These are phyloP conservation scores for Komagataella populi DNA, from an alignment of 805 yeast genomes.

Conservation along the genomic window DNA sequence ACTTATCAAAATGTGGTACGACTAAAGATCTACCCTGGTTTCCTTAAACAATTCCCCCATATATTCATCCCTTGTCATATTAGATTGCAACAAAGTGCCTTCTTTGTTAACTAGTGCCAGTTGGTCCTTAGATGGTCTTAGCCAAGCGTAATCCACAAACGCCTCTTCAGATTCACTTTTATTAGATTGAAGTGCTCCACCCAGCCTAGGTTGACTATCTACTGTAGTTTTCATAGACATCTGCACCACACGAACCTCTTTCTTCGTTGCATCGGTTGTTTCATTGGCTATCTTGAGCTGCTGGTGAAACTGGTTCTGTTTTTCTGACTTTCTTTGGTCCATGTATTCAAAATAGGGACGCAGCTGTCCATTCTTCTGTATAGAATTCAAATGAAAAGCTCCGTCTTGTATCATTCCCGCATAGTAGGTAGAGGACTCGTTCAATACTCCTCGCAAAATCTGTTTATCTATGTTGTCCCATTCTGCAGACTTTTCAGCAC, in stretches of 20 bases:
- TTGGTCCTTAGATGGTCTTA: constrained; percentile 18
- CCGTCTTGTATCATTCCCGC: constrained; percentile 25
- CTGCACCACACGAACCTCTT: constrained; percentile 50
- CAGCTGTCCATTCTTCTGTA: constrained; percentile 59
- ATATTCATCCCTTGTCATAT: constrained; percentile 17
- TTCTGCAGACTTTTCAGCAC: constrained; percentile 42
- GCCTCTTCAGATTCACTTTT: constrained; percentile 52
- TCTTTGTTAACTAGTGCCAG: constrained; percentile 12
- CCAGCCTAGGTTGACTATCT: constrained; percentile 43
- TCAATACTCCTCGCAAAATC: constrained; percentile 57
- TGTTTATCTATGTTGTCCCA: constrained; percentile 56
- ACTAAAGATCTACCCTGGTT: constrained; percentile 23
- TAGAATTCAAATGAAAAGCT: constrained; percentile 49
- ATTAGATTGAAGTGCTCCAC: constrained; percentile 58
- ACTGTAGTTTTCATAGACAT: constrained; percentile 60
- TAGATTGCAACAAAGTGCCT: constrained; percentile 12
- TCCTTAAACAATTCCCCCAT: constrained; percentile 14
- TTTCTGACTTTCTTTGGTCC: constrained; percentile 28
- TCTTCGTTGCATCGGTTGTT: constrained; percentile 21
- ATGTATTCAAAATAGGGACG: constrained; percentile 74
- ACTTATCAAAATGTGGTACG: constrained; percentile 95
- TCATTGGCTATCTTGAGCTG: constrained; percentile 22
- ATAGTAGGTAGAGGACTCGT: constrained; percentile 36
- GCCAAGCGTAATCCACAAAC: constrained; percentile 28
- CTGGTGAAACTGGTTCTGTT: constrained; percentile 24